Percentiles rank a stretch among this genome's conserved stretches.
Conservation (phyloP, 352 stramenopile genomes). For the Blastocystis sp. region DNA sequence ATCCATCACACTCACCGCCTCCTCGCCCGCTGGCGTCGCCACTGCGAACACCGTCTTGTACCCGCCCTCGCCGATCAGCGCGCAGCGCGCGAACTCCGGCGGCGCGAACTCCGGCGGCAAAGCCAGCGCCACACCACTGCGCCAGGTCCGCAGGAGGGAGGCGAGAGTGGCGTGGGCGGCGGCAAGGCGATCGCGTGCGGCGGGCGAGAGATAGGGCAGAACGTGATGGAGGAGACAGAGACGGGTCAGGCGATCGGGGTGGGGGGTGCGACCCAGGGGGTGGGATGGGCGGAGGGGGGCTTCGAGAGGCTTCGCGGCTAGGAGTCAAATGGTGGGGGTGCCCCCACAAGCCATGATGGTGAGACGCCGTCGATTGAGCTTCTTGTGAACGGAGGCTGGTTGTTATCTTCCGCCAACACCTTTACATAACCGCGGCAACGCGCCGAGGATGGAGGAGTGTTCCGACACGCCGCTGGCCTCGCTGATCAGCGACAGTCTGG, state of each 20-base stretch:
- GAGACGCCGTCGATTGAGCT: not conserved
- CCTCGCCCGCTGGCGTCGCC: not conserved
- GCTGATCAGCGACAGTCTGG: no score
- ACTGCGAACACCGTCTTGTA: constrained; percentile 40
- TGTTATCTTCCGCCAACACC: not conserved
- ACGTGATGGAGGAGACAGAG: constrained; percentile 19
- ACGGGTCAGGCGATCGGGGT: not conserved
- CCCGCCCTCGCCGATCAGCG: constrained; percentile 27
- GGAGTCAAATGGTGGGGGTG: not conserved
- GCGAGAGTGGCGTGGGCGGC: not conserved
- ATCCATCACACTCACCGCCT: constrained; percentile 24
- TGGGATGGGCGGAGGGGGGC: not conserved
- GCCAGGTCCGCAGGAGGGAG: not conserved
- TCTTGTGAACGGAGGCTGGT: constrained; percentile 31
- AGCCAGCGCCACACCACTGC: not conserved
- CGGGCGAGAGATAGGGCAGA: constrained; percentile 24
- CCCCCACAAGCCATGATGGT: not conserved
- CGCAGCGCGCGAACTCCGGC: not conserved
- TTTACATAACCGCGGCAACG: constrained; percentile 20
- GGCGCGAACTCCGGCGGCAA: not conserved
- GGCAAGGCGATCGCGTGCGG: not conserved
- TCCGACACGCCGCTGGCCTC: no score
- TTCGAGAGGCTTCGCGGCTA: not conserved
- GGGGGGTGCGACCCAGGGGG: not conserved
- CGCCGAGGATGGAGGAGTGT: not conserved